Conservation (phyloP, 2,329 filamentous ascomycete genomes). For the Bisporella sp. region DNA sequence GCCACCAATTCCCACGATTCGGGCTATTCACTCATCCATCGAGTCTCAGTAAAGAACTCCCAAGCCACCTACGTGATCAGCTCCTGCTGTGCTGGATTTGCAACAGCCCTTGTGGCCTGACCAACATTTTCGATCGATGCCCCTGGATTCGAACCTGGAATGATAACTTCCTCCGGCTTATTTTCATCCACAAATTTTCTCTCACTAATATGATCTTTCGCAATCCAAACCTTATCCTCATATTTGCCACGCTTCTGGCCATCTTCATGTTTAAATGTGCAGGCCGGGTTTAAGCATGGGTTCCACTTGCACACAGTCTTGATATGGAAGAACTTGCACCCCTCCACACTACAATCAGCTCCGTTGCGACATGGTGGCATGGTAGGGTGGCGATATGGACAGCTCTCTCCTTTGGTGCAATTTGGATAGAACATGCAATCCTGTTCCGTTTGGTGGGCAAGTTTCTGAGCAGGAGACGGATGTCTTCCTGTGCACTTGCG, state of each 20-base stretch:
- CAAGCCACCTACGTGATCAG: conserved; percentile 16
- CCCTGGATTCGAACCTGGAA: conserved; percentile 16
- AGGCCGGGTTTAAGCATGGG: conserved; percentile 84
- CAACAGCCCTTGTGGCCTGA: no score
- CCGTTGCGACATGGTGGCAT: conserved; percentile 89
- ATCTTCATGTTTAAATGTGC: conserved; percentile 83
- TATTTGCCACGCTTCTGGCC: conserved; percentile 79
- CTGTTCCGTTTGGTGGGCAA: conserved; percentile 72
- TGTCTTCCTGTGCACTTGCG: conserved; percentile 87
- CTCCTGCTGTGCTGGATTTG: conserved; percentile 11
- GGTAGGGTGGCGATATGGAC: conserved; percentile 81
- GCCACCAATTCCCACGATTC: background rate
- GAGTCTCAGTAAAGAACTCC: no score
- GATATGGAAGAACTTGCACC: conserved; percentile 87
- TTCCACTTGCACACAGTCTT: conserved; percentile 83
- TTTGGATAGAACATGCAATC: conserved; percentile 90
- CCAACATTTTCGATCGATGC: background rate
- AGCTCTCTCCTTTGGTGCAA: conserved; percentile 72
- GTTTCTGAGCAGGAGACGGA: conserved; percentile 78
- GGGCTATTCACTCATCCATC: no score
- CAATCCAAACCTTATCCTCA: conserved; percentile 86
- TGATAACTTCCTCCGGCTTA: conserved; percentile 45
- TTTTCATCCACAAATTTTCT: conserved; percentile 76
- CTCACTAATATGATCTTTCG: conserved; percentile 74
- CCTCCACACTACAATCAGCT: conserved; percentile 70